phyloP scores from a whole-genome alignment of 1,284 basidiomycete species.

The Cryptococcus wingfieldii region DNA sequence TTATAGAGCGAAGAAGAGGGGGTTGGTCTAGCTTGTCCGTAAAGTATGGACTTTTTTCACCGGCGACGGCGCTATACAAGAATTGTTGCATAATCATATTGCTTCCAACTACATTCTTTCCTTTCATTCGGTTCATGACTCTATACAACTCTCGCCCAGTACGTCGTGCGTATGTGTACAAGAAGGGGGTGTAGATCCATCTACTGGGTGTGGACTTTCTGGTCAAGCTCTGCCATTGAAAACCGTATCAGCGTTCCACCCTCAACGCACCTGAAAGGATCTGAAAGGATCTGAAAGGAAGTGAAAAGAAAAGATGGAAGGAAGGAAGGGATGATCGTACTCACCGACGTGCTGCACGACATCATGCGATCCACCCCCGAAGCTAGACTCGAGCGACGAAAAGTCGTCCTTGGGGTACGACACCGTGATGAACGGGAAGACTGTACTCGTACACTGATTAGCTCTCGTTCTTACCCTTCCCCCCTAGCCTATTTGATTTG shows the following conservation, averaged over 20 bases:
- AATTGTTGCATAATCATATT: background rate
- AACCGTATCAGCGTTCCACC: background rate
- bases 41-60: background rate
- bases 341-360: slow-evolving; percentile 37
- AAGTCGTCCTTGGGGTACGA: slow-evolving; percentile 28
- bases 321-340: no score
- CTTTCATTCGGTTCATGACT: background rate
- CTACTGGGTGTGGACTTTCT: background rate
- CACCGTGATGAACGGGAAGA: slow-evolving; percentile 39
- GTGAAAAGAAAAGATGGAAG: no score
- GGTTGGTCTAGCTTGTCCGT: background rate
- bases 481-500: no score
- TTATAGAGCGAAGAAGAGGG: background rate
- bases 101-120: background rate
- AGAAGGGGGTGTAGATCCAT: background rate
- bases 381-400: slow-evolving; percentile 24
- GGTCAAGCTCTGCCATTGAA: background rate
- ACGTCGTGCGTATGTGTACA: no score
- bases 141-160: no score
- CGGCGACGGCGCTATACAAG: background rate
- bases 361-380: slow-evolving; percentile 19
- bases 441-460: no score
- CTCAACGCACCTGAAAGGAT: no score
- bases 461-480: no score
- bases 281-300: no score